A percentile compares a stretch with the other conserved stretches of the same genome.
Conservation (phyloP, 495 filamentous ascomycete genomes). For the Hypoxylon rickii region DNA sequence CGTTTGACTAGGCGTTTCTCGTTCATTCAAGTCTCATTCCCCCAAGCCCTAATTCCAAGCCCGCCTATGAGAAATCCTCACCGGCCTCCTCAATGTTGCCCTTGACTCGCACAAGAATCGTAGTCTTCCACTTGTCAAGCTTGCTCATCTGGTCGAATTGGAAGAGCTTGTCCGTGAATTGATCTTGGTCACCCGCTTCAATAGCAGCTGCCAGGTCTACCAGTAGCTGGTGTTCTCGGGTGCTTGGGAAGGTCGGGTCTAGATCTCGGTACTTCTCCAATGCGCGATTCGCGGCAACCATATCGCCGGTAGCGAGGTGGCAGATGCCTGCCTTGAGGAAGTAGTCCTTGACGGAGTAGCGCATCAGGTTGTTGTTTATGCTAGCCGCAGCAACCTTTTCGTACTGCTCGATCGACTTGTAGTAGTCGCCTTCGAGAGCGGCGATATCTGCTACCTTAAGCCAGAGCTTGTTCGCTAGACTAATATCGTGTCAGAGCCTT, state of each 20-base stretch:
- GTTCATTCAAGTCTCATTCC: neutral
- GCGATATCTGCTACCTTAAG: conserved; percentile 87
- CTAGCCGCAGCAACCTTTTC: conserved; percentile 76
- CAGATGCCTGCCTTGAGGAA: conserved; percentile 89
- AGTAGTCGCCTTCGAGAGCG: conserved; percentile 79
- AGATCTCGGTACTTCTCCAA: conserved; percentile 81
- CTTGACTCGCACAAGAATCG: conserved; percentile 80
- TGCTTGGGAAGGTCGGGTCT: conserved; percentile 73
- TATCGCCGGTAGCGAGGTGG: conserved; percentile 74
- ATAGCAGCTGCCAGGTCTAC: conserved; percentile 72
- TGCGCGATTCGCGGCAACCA: conserved; percentile 74
- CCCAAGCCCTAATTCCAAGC: neutral
- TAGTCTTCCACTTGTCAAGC: conserved; percentile 95
- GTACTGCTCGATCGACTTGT: conserved; percentile 76
- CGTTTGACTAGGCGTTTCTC: conserved; percentile 3
- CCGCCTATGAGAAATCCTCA: conserved; percentile 52
- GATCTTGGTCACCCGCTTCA: conserved; percentile 73
- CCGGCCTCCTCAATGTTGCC: conserved; percentile 76
- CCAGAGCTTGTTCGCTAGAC: conserved; percentile 86
- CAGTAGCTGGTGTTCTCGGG: conserved; percentile 79
- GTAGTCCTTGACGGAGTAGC: conserved; percentile 90
- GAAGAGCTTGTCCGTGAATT: conserved; percentile 83
- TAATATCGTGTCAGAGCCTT: conserved; percentile 41
- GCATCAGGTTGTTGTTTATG: conserved; percentile 81
- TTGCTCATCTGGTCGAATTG: conserved; percentile 87